Evolutionary conservation across 768 basidiomycete genomes (phyloP), one percentile per base, ranked within the genome.

Genomic region (Sporobolomyces roseus): DNA sequence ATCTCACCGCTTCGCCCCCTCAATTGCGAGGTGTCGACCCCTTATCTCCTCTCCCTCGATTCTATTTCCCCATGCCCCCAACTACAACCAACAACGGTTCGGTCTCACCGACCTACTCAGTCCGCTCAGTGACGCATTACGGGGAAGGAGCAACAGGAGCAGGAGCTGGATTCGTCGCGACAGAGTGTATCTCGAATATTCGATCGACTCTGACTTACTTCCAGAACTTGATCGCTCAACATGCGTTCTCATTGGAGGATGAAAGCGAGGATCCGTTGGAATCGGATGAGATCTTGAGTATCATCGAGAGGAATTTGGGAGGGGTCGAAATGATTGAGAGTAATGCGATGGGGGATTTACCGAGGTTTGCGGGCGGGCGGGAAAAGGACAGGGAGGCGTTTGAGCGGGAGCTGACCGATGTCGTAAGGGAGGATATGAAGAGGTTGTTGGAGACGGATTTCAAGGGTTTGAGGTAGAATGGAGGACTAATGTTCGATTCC

Each of bases 331-430:
- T 67, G 35, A 59, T 65, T 43, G 70, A 72, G 46, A 48, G 46
- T 23, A 53, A 27, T 4, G 70, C 66, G 59, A 67, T 72, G 70
- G 66, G 58, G 12, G 70, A 72, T 35, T 25, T 65, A 62, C 36
- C 51, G 14, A 35, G 65, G 48, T 56, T 30, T 8, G 49, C 23
- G 21, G 54, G 33, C 12, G 49, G 45, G 21, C 50, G 16, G 29
- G 27, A 25, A 13, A 12, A 7, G 41, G 65, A 59, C 45, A 30
- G 41, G 43, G 59, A 35, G 19, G 9, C 16, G 19, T 65, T 43
- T 29, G 32, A 55, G 10, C 29, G 21, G 41, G 49, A 29, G 32
- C 8, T 71, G 29, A 27, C 21, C 6, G 38, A 14, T 35, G 59
- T 67, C 4, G 66, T 29, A 30, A 63, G 70, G 30, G 25, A n/a